phyloP scores from a whole-genome alignment of 768 basidiomycete genomes.

The Phylloporus sp. region DNA sequence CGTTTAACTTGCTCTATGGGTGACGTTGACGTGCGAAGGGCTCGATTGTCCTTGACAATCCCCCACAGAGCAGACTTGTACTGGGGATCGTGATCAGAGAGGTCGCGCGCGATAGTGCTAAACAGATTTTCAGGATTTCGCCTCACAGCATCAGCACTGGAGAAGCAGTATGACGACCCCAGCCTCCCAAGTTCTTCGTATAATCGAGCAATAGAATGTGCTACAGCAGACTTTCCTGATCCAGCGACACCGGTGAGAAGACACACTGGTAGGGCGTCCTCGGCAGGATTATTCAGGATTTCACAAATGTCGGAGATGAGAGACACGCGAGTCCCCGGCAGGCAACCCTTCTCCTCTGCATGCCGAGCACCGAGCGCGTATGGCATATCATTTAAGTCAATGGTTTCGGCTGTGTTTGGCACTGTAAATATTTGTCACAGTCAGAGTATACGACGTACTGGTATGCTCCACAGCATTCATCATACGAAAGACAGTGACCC shows the following conservation, averaged over 20 bases:
- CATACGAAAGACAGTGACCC: too few relatives aligned
- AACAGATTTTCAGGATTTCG: too few relatives aligned
- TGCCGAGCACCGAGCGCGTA: neutral
- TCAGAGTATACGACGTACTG: neutral
- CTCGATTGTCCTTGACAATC: too few relatives aligned
- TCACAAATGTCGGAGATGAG: neutral
- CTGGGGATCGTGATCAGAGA: too few relatives aligned
- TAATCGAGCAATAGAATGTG: too few relatives aligned
- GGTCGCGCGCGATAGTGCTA: too few relatives aligned
- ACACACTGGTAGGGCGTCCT: neutral
- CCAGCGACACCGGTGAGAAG: too few relatives aligned
- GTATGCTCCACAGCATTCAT: neutral
- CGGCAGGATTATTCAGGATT: neutral
- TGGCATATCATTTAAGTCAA: too few relatives aligned
- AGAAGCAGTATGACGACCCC: neutral
- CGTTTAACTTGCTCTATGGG: constrained; percentile 13
- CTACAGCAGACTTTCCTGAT: too few relatives aligned
- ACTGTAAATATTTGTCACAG: neutral
- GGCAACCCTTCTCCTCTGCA: neutral
- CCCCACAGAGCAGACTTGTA: too few relatives aligned
- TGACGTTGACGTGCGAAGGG: too few relatives aligned
- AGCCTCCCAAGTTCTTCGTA: too few relatives aligned
- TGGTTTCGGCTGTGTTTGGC: neutral
- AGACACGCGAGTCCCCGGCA: neutral
- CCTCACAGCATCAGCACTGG: neutral